Conservation (phyloP, 2,329 filamentous ascomycete genomes). For the Aspergillus aculeatus region DNA sequence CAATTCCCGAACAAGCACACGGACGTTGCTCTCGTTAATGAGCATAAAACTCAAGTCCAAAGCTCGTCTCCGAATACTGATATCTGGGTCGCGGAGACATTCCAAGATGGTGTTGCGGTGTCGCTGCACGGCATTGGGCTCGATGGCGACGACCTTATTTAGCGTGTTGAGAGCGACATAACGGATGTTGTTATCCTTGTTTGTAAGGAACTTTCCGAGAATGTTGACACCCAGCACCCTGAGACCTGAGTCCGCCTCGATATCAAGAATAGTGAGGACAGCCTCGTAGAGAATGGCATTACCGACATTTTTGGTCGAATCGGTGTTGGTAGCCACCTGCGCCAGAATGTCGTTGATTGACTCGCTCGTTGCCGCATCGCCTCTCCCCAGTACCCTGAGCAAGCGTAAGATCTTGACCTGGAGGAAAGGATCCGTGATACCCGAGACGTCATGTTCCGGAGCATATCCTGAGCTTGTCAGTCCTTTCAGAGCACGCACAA, state of each 20-base stretch:
- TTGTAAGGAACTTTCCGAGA: constrained; percentile 95
- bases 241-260: constrained; percentile 93
- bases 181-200: constrained; percentile 98
- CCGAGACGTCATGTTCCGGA: constrained; percentile 96
- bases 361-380: constrained; percentile 84
- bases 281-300: constrained; percentile 98
- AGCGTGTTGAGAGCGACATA: constrained; percentile 97
- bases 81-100: constrained; percentile 93
- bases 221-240: constrained; percentile 97
- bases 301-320: constrained; percentile 96
- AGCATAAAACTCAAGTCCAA: constrained; percentile 96
- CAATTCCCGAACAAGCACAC: constrained; percentile 87
- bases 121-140: constrained; percentile 94
- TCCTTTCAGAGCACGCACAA: constrained; percentile 89
- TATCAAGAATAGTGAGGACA: constrained; percentile 94
- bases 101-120: constrained; percentile 97
- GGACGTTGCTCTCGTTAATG: constrained; percentile 95
- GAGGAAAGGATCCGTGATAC: constrained; percentile 95
- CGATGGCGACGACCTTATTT: constrained; percentile 96
- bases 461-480: constrained; percentile 94
- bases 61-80: constrained; percentile 93
- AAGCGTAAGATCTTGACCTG: constrained; percentile 94
- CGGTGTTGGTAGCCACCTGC: constrained; percentile 96
- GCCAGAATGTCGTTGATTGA: constrained; percentile 98
- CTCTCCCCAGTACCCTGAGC: constrained; percentile 79